Conservation (phyloP, 805 yeast genomes). For the Candida glaebosa region DNA sequence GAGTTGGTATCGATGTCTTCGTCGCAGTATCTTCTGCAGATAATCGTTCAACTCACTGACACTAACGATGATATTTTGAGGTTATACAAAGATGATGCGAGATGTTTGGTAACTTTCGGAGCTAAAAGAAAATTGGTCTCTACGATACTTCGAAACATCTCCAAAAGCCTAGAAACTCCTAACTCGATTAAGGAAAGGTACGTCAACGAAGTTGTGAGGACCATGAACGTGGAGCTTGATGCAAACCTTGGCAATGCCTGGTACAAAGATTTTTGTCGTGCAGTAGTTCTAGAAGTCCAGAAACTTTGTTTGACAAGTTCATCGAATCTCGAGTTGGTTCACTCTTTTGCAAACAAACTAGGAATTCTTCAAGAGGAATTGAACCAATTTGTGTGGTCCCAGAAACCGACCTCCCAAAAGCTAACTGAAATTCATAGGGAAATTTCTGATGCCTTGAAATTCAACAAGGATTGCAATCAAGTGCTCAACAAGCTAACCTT, state of each 20-base stretch:
- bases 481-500: constrained; percentile 23
- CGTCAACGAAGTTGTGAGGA: constrained; percentile 14
- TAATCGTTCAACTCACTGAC: constrained; percentile 17
- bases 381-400: constrained; percentile 20
- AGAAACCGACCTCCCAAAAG: constrained; percentile 17
- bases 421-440: constrained; percentile 12
- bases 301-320: constrained; percentile 13
- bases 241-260: constrained; percentile 18
- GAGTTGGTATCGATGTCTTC: constrained; percentile 23
- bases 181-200: constrained; percentile 12
- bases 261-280: constrained; percentile 29
- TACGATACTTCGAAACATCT: constrained; percentile 17
- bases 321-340: constrained; percentile 12
- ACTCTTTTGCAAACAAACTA: constrained; percentile 20
- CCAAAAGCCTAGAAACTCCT: constrained; percentile 9
- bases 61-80: constrained; percentile 13
- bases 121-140: constrained; percentile 12
- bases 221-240: constrained; percentile 25
- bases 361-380: constrained; percentile 25
- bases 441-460: constrained; percentile 8
- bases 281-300: constrained; percentile 21
- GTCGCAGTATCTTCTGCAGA: constrained; percentile 22
- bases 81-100: background rate
- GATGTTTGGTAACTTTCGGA: background rate
- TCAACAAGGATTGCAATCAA: constrained; percentile 14